phyloP scores from a whole-genome alignment of 257 asterid genomes.

The Solanum dulcamara region DNA sequence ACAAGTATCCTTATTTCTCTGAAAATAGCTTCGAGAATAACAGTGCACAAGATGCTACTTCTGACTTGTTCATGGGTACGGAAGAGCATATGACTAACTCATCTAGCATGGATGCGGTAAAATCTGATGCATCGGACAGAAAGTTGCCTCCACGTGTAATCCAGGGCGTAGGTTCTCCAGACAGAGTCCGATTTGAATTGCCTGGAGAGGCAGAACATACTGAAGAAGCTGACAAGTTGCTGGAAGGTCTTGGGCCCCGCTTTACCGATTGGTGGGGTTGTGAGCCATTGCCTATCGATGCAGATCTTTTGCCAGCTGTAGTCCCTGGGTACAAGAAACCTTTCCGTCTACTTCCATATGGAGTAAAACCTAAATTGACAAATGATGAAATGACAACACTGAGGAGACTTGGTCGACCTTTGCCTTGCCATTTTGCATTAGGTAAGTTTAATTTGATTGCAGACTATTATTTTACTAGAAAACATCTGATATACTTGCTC shows the following conservation, averaged over 20 bases:
- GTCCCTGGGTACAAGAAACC: slow-evolving; percentile 79
- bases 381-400: slow-evolving; percentile 87
- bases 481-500: slow-evolving; percentile 1
- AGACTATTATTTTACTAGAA: not conserved
- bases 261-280: slow-evolving; percentile 96
- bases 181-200: slow-evolving; percentile 76
- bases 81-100: slow-evolving; percentile 15
- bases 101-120: slow-evolving; percentile 11
- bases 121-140: slow-evolving; percentile 13
- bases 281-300: slow-evolving; percentile 92
- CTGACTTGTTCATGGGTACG: slow-evolving; percentile 16
- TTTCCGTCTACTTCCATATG: slow-evolving; percentile 88
- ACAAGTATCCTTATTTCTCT: slow-evolving; percentile 82
- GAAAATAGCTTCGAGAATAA: slow-evolving; percentile 12
- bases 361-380: slow-evolving; percentile 71
- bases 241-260: slow-evolving; percentile 96
- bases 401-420: slow-evolving; percentile 83
- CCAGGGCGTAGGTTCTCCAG: slow-evolving; percentile 79
- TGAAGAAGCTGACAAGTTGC: slow-evolving; percentile 60
- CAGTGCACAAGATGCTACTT: slow-evolving; percentile 28
- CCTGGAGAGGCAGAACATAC: slow-evolving; percentile 88
- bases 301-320: slow-evolving; percentile 87
- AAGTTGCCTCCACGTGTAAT: slow-evolving; percentile 36
- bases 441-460: slow-evolving; percentile 34
- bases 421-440: slow-evolving; percentile 88